Conservation (phyloP, 176 grass and related monocot species). For the Urochloa ruziziensis region DNA sequence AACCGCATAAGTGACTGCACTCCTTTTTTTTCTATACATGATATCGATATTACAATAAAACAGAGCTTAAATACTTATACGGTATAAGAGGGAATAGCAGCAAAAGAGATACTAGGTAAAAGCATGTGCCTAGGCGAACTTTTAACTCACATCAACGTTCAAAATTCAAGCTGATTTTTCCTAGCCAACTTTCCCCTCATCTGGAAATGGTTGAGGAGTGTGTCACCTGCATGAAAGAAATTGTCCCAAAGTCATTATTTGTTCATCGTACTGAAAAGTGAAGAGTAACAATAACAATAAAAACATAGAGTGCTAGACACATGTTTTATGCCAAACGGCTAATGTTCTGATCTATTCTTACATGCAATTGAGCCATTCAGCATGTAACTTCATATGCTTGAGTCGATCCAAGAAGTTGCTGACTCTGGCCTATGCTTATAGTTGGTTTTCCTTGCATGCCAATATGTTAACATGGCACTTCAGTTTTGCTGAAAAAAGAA, state of each 20-base stretch:
- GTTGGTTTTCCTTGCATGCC: constrained; percentile 5
- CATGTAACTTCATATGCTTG: constrained; percentile 2
- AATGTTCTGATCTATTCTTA: constrained; percentile 16
- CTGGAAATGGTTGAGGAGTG: neutral
- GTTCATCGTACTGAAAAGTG: neutral
- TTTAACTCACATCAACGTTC: constrained; percentile 26
- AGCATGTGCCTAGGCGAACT: neutral
- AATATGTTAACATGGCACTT: constrained; percentile 13
- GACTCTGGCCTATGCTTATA: neutral
- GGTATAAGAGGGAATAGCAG: constrained; percentile 9
- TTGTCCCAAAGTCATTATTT: neutral
- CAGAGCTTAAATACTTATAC: neutral
- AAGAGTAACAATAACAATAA: neutral
- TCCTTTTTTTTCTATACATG: neutral
- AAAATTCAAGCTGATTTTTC: constrained; percentile 25
- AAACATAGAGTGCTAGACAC: neutral
- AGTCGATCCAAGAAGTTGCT: neutral
- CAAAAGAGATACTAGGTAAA: constrained; percentile 1
- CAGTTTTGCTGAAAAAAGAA: constrained; percentile 21
- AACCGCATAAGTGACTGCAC: neutral
- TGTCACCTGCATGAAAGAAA: constrained; percentile 40
- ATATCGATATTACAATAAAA: neutral
- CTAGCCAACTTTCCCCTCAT: neutral
- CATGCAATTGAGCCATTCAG: constrained; percentile 9
- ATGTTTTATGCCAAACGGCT: constrained; percentile 20